Conservation (phyloP, 75 land plant species). For the Azolla pinnata region DNA sequence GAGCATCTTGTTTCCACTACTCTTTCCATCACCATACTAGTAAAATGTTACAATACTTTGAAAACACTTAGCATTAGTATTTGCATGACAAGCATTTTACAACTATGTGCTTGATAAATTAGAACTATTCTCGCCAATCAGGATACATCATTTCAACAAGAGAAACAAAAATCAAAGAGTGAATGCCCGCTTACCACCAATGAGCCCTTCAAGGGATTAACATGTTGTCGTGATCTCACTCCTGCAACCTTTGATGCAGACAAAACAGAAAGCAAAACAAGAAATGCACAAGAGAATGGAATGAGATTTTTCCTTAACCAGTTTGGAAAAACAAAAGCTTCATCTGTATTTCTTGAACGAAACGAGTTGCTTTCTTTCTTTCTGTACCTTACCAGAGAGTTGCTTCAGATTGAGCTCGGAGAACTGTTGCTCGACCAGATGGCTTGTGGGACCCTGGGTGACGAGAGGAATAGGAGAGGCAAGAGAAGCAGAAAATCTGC, state of each 20-base stretch:
- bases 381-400: background rate
- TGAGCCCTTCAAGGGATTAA: slow-evolving; percentile 79
- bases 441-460: background rate
- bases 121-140: too few relatives aligned
- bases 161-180: too few relatives aligned
- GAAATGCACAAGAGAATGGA: background rate
- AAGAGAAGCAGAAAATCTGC: too few relatives aligned
- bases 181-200: too few relatives aligned
- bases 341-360: background rate
- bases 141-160: too few relatives aligned
- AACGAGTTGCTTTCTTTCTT: background rate
- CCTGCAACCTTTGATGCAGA: slow-evolving; percentile 44
- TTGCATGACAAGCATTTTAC: too few relatives aligned
- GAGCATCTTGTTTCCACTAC: too few relatives aligned
- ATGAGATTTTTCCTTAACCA: background rate
- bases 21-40: too few relatives aligned
- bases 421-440: slow-evolving; percentile 1
- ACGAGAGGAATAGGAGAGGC: too few relatives aligned
- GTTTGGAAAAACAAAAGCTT: background rate
- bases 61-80: too few relatives aligned
- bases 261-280: background rate
- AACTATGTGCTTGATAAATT: too few relatives aligned
- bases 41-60: too few relatives aligned
- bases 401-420: slow-evolving; percentile 1
- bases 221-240: slow-evolving; percentile 72